Conservation (phyloP, 2,329 filamentous ascomycete genomes). For the Colletotrichum camelliae region DNA sequence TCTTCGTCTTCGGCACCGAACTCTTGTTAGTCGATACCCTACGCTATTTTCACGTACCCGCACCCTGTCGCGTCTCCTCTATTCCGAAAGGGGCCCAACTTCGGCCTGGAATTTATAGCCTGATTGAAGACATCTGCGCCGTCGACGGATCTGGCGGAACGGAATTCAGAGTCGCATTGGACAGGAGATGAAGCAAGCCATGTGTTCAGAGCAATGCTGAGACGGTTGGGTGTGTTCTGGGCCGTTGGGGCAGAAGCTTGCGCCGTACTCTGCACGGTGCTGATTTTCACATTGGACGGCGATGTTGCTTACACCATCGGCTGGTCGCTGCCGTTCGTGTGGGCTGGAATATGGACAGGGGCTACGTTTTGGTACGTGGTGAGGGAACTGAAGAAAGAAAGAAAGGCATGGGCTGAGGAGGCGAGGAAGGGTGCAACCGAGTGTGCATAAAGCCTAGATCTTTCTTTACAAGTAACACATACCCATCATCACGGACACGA, state of each 20-base stretch:
- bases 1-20: constrained; percentile 56
- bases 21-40: constrained; percentile 54
- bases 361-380: constrained; percentile 30
- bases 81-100: constrained; percentile 54
- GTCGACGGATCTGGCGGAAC: constrained; percentile 59
- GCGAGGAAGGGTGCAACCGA: neutral
- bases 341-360: constrained; percentile 28
- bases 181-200: constrained; percentile 55
- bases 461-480: neutral
- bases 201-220: constrained; percentile 57
- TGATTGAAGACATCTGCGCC: constrained; percentile 59
- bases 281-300: constrained; percentile 27
- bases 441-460: neutral
- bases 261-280: constrained; percentile 26
- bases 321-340: constrained; percentile 29
- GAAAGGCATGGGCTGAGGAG: constrained; percentile 29
- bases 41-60: constrained; percentile 46
- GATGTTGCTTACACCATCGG: constrained; percentile 27
- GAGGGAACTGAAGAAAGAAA: constrained; percentile 28
- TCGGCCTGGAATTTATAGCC: constrained; percentile 57
- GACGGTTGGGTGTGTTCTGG: constrained; percentile 58
- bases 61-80: constrained; percentile 56
- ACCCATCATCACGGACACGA: neutral
- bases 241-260: constrained; percentile 33
- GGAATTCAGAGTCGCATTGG: constrained; percentile 55